Base-by-base conservation (phyloP, 2,329 filamentous ascomycete genomes). In the Teratosphaeria nubilosa region DNA sequence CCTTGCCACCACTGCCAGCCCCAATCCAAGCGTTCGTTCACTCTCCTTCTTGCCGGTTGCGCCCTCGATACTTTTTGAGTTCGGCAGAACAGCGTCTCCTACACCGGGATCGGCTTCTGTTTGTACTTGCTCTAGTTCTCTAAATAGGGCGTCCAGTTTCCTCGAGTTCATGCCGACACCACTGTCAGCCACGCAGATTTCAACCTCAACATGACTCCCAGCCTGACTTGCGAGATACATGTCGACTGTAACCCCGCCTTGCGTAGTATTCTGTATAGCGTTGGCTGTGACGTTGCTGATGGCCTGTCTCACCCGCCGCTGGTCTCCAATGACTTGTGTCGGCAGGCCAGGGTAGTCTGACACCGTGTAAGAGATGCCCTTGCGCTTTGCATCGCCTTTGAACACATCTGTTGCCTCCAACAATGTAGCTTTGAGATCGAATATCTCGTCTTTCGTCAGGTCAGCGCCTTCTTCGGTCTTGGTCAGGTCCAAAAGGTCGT, bases 401-500 rank as follows among this genome's bases (percentile, higher is more conserved):
- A 94, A 95, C 48, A 87, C 82, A 13, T 88, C 83, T 0, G 86
- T 87, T 0, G 90, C 90, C 70, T 95, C 90, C n/a, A 77, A 77
- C 2, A 96, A 78, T 1, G 88, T 92, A 0, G 77, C 75, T 16
- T 76, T 75, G 3, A 96, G 77, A 66, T 95, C 84, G 54, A 96
- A 91, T 0, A 86, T 74, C 67, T 95, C 91, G 58, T 91, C 86
- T 65, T 90, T 92, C 68, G 92, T 81, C 3, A 95, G 74, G 1
- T 85, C 81, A 53, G 86, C 86, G 0, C 91, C 90, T 70, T 91
- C 87, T 70, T 95, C 91, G 0, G 88, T 87, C 68, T 95, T 94
- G 0, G 91, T 95, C 31, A 96, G 76, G 68, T 96, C 91, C 0
- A 96, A 78, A 1, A 96, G 78, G 69, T 96, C 91, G 63, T 96